A percentile compares a stretch with the other conserved stretches of the same genome.
Conservation (phyloP, 139 green algal species). For the Pycnococcus provasolii region DNA sequence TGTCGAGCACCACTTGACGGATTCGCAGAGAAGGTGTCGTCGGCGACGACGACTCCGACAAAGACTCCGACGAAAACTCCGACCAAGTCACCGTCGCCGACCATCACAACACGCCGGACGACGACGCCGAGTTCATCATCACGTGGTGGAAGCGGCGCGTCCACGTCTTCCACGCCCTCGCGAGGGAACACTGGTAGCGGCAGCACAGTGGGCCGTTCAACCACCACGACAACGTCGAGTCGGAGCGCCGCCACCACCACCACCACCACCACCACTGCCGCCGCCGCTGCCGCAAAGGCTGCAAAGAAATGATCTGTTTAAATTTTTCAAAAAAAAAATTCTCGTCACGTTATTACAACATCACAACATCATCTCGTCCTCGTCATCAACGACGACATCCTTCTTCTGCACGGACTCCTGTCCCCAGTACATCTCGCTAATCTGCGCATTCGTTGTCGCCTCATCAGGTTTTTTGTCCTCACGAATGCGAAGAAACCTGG, state of each 20-base stretch:
- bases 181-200: no score
- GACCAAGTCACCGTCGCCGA: no score
- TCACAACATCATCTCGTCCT: background rate
- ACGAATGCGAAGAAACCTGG: conserved; percentile 57
- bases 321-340: no score
- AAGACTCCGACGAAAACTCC: no score
- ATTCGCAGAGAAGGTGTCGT: no score
- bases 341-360: background rate
- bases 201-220: no score
- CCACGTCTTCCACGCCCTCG: no score
- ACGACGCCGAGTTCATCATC: no score
- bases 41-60: no score
- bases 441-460: conserved; percentile 70
- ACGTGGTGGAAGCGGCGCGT: no score
- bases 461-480: conserved; percentile 88
- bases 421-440: conserved; percentile 73
- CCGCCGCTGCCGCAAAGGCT: background rate
- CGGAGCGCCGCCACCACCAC: background rate
- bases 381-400: background rate
- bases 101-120: no score
- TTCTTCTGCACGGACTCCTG: conserved; percentile 52
- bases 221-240: background rate
- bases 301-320: background rate
- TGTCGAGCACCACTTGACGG: no score
- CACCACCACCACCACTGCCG: background rate